phyloP scores from a whole-genome alignment of 257 asterid species.

The Jacaranda mimosifolia region DNA sequence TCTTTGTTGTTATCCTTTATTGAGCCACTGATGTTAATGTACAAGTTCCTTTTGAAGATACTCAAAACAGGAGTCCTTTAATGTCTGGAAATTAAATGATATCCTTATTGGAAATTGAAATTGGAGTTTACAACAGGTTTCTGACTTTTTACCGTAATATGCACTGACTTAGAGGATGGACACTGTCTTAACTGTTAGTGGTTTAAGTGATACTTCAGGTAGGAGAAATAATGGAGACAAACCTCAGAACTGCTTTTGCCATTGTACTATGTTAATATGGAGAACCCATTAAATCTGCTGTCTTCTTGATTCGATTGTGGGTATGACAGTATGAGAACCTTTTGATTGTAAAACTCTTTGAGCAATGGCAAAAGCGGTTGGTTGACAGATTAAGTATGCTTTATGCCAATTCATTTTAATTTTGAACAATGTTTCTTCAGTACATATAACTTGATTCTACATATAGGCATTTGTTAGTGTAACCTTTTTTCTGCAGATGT shows the following conservation, averaged over 20 bases:
- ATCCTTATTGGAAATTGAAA: background rate
- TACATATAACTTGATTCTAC: constrained; percentile 1
- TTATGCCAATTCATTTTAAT: constrained; percentile 1
- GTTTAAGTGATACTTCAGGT: background rate
- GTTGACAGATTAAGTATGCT: background rate
- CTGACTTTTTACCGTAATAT: background rate
- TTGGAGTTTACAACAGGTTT: background rate
- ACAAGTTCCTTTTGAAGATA: background rate
- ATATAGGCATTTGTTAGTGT: background rate
- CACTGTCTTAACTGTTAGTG: background rate
- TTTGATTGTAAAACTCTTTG: background rate
- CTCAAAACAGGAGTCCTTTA: background rate
- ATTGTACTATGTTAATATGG: background rate
- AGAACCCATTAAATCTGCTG: background rate
- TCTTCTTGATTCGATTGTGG: background rate
- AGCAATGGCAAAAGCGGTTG: background rate
- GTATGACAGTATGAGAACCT: background rate
- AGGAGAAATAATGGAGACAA: background rate
- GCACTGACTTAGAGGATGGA: background rate
- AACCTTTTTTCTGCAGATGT: constrained; percentile 62
- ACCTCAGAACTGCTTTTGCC: background rate
- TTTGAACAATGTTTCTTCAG: background rate
- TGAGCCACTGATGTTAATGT: background rate
- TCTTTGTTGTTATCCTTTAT: background rate
- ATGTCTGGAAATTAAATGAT: background rate